phyloP scores from a whole-genome alignment of 345 rosid genomes.

The Gossypium mustelinum region DNA sequence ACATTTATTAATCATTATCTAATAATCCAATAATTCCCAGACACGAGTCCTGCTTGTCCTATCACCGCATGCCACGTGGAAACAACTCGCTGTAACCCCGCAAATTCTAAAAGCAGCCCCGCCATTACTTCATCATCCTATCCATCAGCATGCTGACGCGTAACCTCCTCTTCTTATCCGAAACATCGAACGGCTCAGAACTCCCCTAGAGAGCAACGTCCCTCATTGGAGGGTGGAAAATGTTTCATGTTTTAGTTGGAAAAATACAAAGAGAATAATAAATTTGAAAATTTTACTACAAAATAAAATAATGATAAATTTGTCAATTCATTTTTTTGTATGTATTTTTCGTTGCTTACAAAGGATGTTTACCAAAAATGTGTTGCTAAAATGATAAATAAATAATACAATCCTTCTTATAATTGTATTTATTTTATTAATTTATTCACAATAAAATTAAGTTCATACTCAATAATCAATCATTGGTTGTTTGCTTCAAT shows the following conservation, averaged over 20 bases:
- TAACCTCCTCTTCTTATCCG: not conserved
- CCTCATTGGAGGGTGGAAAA: not conserved
- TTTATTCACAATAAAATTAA: not conserved
- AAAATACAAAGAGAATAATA: not conserved
- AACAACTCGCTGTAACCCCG: not conserved
- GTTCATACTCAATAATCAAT: too few relatives aligned
- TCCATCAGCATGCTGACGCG: slow-evolving; percentile 16
- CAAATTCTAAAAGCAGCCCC: not conserved
- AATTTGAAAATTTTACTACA: too few relatives aligned
- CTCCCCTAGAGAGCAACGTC: not conserved
- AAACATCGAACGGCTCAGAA: slow-evolving; percentile 14
- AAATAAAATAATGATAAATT: too few relatives aligned
- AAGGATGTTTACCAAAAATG: not conserved
- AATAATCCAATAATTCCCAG: not conserved
- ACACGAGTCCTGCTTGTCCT: not conserved
- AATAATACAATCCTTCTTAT: not conserved
- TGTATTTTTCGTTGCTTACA: not conserved
- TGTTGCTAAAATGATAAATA: not conserved
- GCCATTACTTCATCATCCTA: not conserved
- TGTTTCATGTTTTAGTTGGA: not conserved
- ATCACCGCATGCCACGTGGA: not conserved
- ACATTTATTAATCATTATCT: not conserved
- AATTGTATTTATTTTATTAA: not conserved
- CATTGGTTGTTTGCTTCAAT: too few relatives aligned
- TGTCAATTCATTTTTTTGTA: not conserved